These are phyloP conservation scores for Cinnamomum chago DNA, from an alignment of 164 flowering plant genomes.

Conservation along the genomic window DNA sequence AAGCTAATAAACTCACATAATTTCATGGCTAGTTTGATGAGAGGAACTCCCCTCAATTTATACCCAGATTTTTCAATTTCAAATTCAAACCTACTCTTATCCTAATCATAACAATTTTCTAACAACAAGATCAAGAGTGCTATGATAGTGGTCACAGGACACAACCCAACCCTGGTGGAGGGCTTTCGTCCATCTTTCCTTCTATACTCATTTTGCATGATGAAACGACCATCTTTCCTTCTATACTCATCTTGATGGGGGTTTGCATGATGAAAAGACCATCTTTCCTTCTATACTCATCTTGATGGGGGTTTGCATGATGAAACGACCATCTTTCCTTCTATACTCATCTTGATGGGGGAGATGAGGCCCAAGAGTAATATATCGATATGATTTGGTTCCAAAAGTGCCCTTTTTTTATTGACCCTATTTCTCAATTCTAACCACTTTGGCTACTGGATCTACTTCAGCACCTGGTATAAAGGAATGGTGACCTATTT, in stretches of 20 bases:
- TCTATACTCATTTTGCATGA: slow-evolving; percentile 41
- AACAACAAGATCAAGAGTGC: slow-evolving; percentile 18
- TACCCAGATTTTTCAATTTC: no score
- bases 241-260: slow-evolving; percentile 27
- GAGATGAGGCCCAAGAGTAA: slow-evolving; percentile 55
- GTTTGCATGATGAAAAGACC: slow-evolving; percentile 38
- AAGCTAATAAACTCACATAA: no score
- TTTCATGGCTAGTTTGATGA: no score
- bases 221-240: slow-evolving; percentile 15
- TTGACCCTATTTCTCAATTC: slow-evolving; percentile 34
- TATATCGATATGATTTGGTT: slow-evolving; percentile 38
- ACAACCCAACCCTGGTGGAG: slow-evolving; percentile 37
- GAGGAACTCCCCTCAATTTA: no score
- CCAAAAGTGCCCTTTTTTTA: slow-evolving; percentile 59
- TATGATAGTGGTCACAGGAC: background rate
- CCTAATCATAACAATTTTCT: no score
- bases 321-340: slow-evolving; percentile 16
- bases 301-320: slow-evolving; percentile 20
- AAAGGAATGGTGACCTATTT: background rate
- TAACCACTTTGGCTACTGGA: slow-evolving; percentile 61
- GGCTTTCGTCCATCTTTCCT: slow-evolving; percentile 52
- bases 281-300: no score
- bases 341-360: slow-evolving; percentile 28
- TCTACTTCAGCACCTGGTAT: slow-evolving; percentile 33
- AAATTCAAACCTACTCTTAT: no score